A percentile compares a stretch with the other conserved stretches of the same genome.
These are phyloP conservation scores for Cylindrotheca closterium DNA, from an alignment of 108 stramenopile species.

Conservation along the genomic window DNA sequence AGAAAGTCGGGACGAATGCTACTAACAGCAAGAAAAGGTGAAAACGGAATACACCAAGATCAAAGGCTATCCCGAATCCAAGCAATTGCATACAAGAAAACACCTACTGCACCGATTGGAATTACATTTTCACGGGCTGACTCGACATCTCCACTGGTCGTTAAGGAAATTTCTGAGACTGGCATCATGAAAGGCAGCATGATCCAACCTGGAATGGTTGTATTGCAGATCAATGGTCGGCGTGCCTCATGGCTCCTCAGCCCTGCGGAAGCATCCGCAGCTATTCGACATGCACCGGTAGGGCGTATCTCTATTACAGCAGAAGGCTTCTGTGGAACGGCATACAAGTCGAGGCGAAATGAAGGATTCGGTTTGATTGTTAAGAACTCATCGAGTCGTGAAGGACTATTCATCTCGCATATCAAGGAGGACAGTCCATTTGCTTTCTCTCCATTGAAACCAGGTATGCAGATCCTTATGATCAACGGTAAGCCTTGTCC, in stretches of 20 bases:
- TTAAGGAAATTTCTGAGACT: too few relatives aligned
- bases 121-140: constrained; percentile 23
- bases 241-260: constrained; percentile 28
- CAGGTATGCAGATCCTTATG: constrained; percentile 13
- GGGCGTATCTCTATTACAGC: constrained; percentile 20
- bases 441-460: constrained; percentile 15
- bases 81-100: too few relatives aligned
- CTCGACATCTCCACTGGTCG: constrained; percentile 16
- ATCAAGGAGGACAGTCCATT: constrained; percentile 25
- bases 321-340: background rate
- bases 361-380: constrained; percentile 32
- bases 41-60: too few relatives aligned
- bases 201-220: too few relatives aligned
- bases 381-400: constrained; percentile 19
- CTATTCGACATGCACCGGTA: constrained; percentile 10
- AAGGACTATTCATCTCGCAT: constrained; percentile 30
- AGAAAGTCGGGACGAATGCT: too few relatives aligned
- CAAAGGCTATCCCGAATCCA: too few relatives aligned
- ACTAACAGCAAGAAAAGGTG: too few relatives aligned
- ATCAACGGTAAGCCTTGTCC: constrained; percentile 35
- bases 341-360: too few relatives aligned
- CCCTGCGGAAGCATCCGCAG: constrained; percentile 30
- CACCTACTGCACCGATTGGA: too few relatives aligned
- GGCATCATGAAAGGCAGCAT: too few relatives aligned
- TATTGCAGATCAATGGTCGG: constrained; percentile 11